These are phyloP conservation scores for Camptophora hylomeconis DNA, from an alignment of 2,329 filamentous ascomycete species.

Conservation along the genomic window DNA sequence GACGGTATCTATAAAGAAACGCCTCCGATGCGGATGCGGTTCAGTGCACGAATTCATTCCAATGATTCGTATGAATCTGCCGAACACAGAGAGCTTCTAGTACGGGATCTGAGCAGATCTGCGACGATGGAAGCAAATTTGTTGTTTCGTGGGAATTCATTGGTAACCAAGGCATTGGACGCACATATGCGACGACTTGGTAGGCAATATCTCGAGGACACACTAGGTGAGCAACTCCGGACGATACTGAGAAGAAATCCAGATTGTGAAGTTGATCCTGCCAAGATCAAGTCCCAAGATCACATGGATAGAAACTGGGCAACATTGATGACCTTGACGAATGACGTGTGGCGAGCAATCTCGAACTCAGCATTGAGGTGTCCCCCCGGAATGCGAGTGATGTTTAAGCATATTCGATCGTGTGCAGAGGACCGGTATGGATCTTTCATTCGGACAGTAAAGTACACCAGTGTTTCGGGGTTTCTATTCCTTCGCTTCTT, in stretches of 20 bases:
- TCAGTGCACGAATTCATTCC: conserved; percentile 51
- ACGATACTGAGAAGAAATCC: conserved; percentile 86
- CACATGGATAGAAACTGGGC: conserved; percentile 77
- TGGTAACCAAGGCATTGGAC: conserved; percentile 86
- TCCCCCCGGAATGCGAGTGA: conserved; percentile 67
- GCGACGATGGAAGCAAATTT: conserved; percentile 74
- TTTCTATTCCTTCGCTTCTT: conserved; percentile 93
- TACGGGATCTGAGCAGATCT: conserved; percentile 51
- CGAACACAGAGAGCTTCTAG: conserved; percentile 47
- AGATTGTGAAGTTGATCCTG: conserved; percentile 91
- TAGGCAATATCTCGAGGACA: conserved; percentile 82
- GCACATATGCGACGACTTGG: conserved; percentile 91
- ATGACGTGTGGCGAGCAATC: conserved; percentile 76
- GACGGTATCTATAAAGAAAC: conserved; percentile 80
- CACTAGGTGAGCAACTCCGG: conserved; percentile 68
- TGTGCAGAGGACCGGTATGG: conserved; percentile 92
- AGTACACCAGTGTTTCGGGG: conserved; percentile 87
- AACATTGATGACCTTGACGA: conserved; percentile 61
- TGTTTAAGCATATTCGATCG: conserved; percentile 81
- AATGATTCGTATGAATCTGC: conserved; percentile 44
- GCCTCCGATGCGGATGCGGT: conserved; percentile 48
- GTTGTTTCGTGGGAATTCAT: conserved; percentile 85
- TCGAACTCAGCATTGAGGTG: conserved; percentile 59
- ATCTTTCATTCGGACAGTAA: conserved; percentile 76
- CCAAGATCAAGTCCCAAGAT: conserved; percentile 51